These are phyloP conservation scores for Diaporthe citri DNA, from an alignment of 2,329 filamentous ascomycete genomes.

Conservation along the genomic window DNA sequence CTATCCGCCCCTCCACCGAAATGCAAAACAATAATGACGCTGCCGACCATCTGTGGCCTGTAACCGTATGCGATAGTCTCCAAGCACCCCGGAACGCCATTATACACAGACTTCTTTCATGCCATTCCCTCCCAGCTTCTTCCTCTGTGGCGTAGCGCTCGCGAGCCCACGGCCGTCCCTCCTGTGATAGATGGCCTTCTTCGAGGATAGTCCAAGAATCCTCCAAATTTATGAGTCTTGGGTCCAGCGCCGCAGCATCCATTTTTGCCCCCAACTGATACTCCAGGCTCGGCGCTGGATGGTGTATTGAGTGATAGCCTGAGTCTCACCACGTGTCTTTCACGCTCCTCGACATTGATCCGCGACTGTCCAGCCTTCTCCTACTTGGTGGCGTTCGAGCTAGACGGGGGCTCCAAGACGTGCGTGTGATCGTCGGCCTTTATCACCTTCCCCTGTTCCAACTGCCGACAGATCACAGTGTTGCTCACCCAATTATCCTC, in stretches of 20 bases:
- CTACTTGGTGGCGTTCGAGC: conserved; percentile 50
- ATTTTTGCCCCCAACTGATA: not conserved
- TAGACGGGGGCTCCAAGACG: conserved; percentile 79
- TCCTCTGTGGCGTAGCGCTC: conserved; percentile 1
- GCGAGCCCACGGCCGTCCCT: not conserved
- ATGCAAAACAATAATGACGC: conserved; percentile 25
- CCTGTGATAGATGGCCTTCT: not conserved
- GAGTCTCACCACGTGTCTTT: not conserved
- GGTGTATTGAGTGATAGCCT: not conserved
- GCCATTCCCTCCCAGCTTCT: not conserved
- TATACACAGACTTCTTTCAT: conserved; percentile 9
- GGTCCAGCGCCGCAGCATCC: not conserved
- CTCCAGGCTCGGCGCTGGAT: not conserved
- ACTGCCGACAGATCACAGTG: conserved; percentile 85
- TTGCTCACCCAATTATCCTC: conserved; percentile 91
- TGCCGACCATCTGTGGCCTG: conserved; percentile 12
- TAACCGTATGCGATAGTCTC: conserved; percentile 18
- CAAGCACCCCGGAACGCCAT: conserved; percentile 26
- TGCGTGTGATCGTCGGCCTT: conserved; percentile 85
- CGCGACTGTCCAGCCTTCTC: conserved; percentile 10
- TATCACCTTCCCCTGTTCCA: conserved; percentile 76
- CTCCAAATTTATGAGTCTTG: conserved; percentile 11
- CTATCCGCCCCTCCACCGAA: conserved; percentile 18
- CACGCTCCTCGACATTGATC: not conserved
- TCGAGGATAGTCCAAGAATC: conserved; percentile 3